These are phyloP conservation scores for Trametes elegans DNA, from an alignment of 768 basidiomycete species.

Conservation along the genomic window DNA sequence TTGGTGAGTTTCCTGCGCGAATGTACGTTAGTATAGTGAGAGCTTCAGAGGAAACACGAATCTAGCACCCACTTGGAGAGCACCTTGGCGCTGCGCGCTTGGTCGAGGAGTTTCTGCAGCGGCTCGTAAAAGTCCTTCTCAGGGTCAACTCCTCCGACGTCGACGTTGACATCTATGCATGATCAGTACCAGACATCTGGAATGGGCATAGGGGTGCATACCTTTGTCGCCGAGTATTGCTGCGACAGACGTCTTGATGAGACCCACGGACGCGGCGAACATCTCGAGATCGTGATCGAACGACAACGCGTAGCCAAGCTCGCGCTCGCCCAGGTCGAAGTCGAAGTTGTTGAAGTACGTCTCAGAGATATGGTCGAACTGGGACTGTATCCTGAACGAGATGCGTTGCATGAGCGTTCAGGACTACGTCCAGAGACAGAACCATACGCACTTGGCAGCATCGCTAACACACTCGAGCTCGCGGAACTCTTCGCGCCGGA, in stretches of 20 bases:
- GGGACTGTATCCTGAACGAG: conserved; percentile 75
- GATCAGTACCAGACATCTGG: neutral
- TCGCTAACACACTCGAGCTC: conserved; percentile 94
- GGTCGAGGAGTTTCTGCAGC: conserved; percentile 77
- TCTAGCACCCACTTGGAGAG: conserved; percentile 65
- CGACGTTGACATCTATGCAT: conserved; percentile 63
- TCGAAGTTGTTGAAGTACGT: conserved; percentile 81
- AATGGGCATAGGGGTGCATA: conserved; percentile 28
- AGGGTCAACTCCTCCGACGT: conserved; percentile 73
- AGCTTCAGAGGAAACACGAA: neutral
- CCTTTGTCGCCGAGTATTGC: conserved; percentile 75
- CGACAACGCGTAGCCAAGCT: conserved; percentile 75
- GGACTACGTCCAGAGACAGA: no score
- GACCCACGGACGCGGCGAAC: conserved; percentile 87
- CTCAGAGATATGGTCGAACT: conserved; percentile 90
- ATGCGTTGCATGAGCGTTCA: neutral
- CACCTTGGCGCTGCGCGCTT: conserved; percentile 76
- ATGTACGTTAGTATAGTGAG: neutral
- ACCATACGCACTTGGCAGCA: conserved; percentile 67
- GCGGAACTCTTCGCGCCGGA: conserved; percentile 86
- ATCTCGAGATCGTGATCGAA: conserved; percentile 93
- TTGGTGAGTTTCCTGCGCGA: conserved; percentile 82
- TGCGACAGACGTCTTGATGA: conserved; percentile 85
- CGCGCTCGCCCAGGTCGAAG: conserved; percentile 87
- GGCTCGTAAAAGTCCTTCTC: conserved; percentile 79